Evolutionary conservation across 257 asterid genomes (phyloP), one percentile per base, ranked within the genome.

Genomic region (Primulina huaijiensis): DNA sequence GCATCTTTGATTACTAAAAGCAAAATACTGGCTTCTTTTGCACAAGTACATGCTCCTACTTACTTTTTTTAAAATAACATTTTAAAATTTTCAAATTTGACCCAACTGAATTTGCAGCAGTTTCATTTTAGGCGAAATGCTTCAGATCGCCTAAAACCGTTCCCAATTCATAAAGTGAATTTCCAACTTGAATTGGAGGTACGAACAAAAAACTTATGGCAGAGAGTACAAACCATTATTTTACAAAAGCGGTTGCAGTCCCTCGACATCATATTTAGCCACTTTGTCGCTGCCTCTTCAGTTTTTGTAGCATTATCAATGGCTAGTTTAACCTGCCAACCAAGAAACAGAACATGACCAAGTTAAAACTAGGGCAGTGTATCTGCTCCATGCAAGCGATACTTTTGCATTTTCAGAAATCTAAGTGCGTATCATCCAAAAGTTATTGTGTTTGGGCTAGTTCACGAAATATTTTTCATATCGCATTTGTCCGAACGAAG

Each of bases 231-330:
- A 55, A 89, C 98, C 96, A 89, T 93, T 83, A 93, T 86, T 79
- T 87, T 93, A 71, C 98, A 93, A 74, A 93, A 90, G 20, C 98
- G 91, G 78, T 77, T 89, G 90, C 97, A 92, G 81, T 92, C 96
- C 79, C 98, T 88, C 23, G 90, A 46, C 93, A 90, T 92, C 74
- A 83, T 69, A 23, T 93, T 87, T 75, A 92, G 66, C 92, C 88
- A 92, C 84, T 82, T 90, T 78, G 60, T 82, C 23, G 93, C 87
- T 14, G 75, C 78, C 75, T 88, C 97, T 80, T 90, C 98, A 0
- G 77, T 87, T 77, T 76, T 87, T 9, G 81, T 72, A 21, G 96
- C 95, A 74, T 70, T 79, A 21, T 74, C 72, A 62, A 92, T 84
- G 69, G 86, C 93, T 33, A 69, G 76, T 82, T 76, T 90, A 55